Percentiles rank a stretch among this genome's conserved stretches.
phyloP scores from a whole-genome alignment of 2,329 filamentous ascomycete genomes.

The Ceratocystis papillata region DNA sequence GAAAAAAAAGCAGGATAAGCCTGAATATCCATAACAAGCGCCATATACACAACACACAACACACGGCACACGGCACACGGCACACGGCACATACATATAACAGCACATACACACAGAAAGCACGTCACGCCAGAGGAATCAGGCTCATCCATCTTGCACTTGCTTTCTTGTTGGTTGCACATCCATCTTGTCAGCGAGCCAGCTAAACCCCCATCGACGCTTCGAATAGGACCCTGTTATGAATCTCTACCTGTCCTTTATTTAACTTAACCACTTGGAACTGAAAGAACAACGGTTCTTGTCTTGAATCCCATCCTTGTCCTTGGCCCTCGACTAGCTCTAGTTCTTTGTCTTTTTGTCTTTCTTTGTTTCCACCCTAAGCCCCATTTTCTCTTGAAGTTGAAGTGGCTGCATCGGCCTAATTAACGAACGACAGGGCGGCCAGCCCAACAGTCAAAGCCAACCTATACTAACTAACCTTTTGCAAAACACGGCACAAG shows the following conservation, averaged over 20 bases:
- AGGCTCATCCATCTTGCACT: neutral
- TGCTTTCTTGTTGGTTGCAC: neutral
- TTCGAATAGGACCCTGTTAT: neutral
- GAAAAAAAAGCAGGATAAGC: neutral
- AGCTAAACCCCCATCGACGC: neutral
- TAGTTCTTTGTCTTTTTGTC: neutral
- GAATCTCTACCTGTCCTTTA: constrained; percentile 8
- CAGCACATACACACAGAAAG: neutral
- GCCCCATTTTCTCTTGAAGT: neutral
- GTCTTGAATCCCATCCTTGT: neutral
- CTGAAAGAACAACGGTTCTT: neutral
- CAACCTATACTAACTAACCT: neutral
- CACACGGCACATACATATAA: neutral
- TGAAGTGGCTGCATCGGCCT: constrained; percentile 6
- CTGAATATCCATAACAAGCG: neutral
- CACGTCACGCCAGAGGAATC: constrained; percentile 11
- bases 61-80: neutral
- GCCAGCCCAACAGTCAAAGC: constrained; percentile 1
- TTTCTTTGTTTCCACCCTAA: neutral
- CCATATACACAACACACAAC: neutral
- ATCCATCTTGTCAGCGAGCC: constrained; percentile 7
- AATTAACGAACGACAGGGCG: constrained; percentile 1
- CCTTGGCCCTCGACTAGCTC: neutral
- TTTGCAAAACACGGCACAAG: neutral
- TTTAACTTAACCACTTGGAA: neutral